Evolutionary conservation across 176 grass and related monocot species (phyloP), one percentile per base, ranked within the genome.

Genomic region (Zoysia japonica): DNA sequence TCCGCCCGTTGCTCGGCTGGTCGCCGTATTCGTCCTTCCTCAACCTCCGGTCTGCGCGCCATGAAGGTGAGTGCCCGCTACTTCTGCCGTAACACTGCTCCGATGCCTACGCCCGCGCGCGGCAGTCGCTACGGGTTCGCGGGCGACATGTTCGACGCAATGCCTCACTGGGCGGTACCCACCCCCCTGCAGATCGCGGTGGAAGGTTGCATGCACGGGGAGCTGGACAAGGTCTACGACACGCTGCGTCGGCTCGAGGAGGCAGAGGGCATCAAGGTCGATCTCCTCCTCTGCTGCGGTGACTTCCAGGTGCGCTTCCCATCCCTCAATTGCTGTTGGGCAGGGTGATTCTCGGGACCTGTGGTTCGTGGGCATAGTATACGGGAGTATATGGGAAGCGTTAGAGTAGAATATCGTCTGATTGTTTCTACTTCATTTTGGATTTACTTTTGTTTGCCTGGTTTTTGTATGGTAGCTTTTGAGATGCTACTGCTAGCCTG

Each of bases 201-300:
- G 49, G 94, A 94, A 47, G 94, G 94, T 2, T 97, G 91, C 74
- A 94, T 94, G 94, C 94, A 94, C 48, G 90, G 92, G 37, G 96
- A 94, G 45, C 84, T 98, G 44, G 92, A 98, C 79, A 81, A 65
- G 67, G 92, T 98, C 53, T 98, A 98, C 39, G 86, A 83, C 44
- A 91, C 92, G 12, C 61, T 98, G 59, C 89, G 49, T 7, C 71
- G 56, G 11, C 73, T 94, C 49, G 90, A 94, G 88, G 74, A 89
- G 71, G 84, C 72, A 3, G 90, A 93, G 75, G 91, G 86, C 57
- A 51, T 81, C 35, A 94, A 98, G 84, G 94, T 94, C 60, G 96
- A 94, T 60, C 96, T 98, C 65, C 92, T 94, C 11, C 72, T 97
- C 52, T 93, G 96, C 82, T 98, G 92, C 7, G 90, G 92, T 3